These are phyloP conservation scores for Phaeosphaeriaceae sp. DNA, from an alignment of 2,329 filamentous ascomycete species.

Conservation along the genomic window DNA sequence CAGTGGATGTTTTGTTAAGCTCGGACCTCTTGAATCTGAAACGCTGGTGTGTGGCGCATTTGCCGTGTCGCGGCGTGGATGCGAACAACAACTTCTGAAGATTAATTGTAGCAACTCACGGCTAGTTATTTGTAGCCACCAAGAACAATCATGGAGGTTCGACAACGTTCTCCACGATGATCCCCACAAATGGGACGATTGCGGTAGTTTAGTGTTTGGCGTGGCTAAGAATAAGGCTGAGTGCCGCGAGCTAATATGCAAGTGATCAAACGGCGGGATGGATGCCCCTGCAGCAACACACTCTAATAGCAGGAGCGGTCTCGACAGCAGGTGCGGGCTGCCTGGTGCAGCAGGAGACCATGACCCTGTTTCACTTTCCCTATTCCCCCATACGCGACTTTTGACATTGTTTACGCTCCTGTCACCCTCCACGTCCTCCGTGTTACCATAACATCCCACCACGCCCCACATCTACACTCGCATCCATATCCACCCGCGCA, in stretches of 20 bases:
- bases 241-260: background rate
- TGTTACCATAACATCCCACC: background rate
- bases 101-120: background rate
- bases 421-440: slow-evolving; percentile 5
- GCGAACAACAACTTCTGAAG: background rate
- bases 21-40: background rate
- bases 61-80: background rate
- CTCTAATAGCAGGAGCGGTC: background rate
- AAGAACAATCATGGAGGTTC: too few species aligned
- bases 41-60: background rate
- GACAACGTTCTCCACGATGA: slow-evolving; percentile 5
- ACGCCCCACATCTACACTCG: slow-evolving; percentile 13
- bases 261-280: slow-evolving; percentile 8
- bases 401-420: background rate
- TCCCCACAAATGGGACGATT: slow-evolving; percentile 16
- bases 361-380: slow-evolving; percentile 20
- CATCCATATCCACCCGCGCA: slow-evolving; percentile 3
- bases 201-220: slow-evolving; percentile 2
- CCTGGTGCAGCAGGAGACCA: background rate
- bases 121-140: too few species aligned
- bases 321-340: slow-evolving; percentile 4
- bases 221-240: background rate
- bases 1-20: background rate
- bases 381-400: slow-evolving; percentile 1
- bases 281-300: slow-evolving; percentile 17